A percentile compares a stretch with the other conserved stretches of the same genome.
Conservation (phyloP, 495 filamentous ascomycete species). For the Daldinia caldariorum region DNA sequence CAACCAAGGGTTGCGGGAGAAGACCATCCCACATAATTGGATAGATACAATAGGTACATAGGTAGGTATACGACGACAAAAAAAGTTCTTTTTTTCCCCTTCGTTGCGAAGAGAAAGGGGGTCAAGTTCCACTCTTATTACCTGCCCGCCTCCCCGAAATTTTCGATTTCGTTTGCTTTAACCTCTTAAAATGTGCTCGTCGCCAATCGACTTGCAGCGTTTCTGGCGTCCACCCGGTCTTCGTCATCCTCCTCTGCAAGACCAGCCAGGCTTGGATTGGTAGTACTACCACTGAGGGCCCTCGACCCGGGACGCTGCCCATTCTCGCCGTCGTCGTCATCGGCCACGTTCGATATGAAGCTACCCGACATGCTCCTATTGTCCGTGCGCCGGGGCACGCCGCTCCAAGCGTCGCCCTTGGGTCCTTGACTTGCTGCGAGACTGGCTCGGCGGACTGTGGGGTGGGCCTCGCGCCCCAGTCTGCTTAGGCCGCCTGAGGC, state of each 20-base stretch:
- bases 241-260: slow-evolving; percentile 89
- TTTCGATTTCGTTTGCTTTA: slow-evolving; percentile 8
- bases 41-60: slow-evolving; percentile 34
- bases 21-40: slow-evolving; percentile 19
- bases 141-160: slow-evolving; percentile 15
- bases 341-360: slow-evolving; percentile 60
- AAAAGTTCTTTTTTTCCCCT: not conserved
- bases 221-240: slow-evolving; percentile 92
- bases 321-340: slow-evolving; percentile 59
- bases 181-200: slow-evolving; percentile 82
- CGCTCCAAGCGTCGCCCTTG: slow-evolving; percentile 96
- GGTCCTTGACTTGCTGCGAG: slow-evolving; percentile 89
- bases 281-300: slow-evolving; percentile 66
- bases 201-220: slow-evolving; percentile 92
- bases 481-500: slow-evolving; percentile 86
- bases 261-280: slow-evolving; percentile 66
- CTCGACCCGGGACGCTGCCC: slow-evolving; percentile 49
- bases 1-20: slow-evolving; percentile 17
- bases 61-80: slow-evolving; percentile 36
- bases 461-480: slow-evolving; percentile 87
- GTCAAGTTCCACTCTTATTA: slow-evolving; percentile 32
- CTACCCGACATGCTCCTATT: slow-evolving; percentile 75
- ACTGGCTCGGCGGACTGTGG: slow-evolving; percentile 76
- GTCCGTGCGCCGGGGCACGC: slow-evolving; percentile 83
- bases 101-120: slow-evolving; percentile 17